Percentiles rank a stretch among this genome's conserved stretches.
These are phyloP conservation scores for Trichoderma parareesei DNA, from an alignment of 495 filamentous ascomycete species.

Conservation along the genomic window DNA sequence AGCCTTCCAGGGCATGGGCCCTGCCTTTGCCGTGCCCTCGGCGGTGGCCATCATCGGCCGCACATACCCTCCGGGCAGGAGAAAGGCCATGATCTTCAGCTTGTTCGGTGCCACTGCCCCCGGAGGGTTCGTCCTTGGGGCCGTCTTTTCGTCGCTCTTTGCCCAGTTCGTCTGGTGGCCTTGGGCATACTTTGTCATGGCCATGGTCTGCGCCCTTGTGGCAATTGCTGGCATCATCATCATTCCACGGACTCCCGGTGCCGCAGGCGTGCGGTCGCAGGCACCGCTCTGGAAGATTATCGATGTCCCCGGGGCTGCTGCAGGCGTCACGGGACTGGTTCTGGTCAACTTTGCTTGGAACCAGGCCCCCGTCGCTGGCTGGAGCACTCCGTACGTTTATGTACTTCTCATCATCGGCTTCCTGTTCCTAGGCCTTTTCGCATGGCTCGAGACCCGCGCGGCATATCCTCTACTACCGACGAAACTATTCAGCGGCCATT, in stretches of 20 bases:
- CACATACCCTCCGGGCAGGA: conserved; percentile 41
- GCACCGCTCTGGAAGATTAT: conserved; percentile 26
- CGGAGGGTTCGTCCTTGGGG: conserved; percentile 44
- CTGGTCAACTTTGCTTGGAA: conserved; percentile 55
- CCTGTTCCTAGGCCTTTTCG: conserved; percentile 41
- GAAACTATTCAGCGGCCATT: conserved; percentile 35
- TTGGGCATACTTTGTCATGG: conserved; percentile 54
- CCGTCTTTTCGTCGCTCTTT: conserved; percentile 41
- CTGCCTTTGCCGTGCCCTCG: conserved; percentile 54
- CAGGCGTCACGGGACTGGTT: conserved; percentile 47
- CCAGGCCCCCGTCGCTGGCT: conserved; percentile 50
- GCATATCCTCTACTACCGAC: conserved; percentile 47
- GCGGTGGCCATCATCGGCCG: conserved; percentile 51
- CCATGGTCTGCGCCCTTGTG: conserved; percentile 36
- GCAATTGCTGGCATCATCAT: conserved; percentile 32
- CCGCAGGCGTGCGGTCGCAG: conserved; percentile 17
- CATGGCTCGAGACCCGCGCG: conserved; percentile 35
- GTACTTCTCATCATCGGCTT: conserved; percentile 47
- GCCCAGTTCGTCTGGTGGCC: conserved; percentile 51
- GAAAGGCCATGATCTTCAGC: conserved; percentile 53
- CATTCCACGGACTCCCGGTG: conserved; percentile 32
- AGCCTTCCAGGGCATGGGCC: conserved; percentile 53
- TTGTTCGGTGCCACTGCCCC: conserved; percentile 57
- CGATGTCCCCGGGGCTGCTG: conserved; percentile 41
- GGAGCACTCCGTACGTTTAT: conserved; percentile 45